Evolutionary conservation across 2,329 filamentous ascomycete species (phyloP), one percentile per base, ranked within the genome.

Genomic region (Podosphaera fusca): DNA sequence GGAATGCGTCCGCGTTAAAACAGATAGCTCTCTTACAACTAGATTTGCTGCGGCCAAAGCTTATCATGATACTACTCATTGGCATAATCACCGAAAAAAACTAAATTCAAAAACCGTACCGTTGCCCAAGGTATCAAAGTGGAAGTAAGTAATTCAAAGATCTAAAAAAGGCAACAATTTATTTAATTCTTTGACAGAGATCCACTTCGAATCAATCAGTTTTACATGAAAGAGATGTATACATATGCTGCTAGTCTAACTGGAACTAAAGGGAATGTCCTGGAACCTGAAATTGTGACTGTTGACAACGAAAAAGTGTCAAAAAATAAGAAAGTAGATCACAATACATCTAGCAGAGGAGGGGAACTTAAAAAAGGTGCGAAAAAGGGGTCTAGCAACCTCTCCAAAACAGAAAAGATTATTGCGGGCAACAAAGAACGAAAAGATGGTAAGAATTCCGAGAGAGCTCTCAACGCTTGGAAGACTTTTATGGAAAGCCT

Each of bases 201-300:
- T 55, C 66, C 66, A 8, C 59, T 67, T 6, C 62, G 66, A 34
- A 63, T 60, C 3, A 68, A 82, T 50, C 82, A 87, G 62, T 73
- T 71, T 55, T 80, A 79, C 64, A 83, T 85, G 76, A 74, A 76
- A 1, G 80, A 85, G 58, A 84, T 84, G 68, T 74, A 75, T 34
- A 72, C 74, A 1, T 88, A 87, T 65, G 81, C 84, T 1, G 81
- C 80, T 10, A 85, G 81, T 67, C 71, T 87, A 52, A 84, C 81
- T 0, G 82, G 80, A 58, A 72, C 78, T 0, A 71, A 74, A 1
- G 82, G 81, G 2, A 84, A 80, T 60, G 71, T 70, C 2, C 72
- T 86, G 4, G 73, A 82, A 31, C 81, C 81, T 0, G 81, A 86
- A 64, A 77, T 72, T 3, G 76, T 87, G 54, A 75, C 82, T 1